Evolutionary conservation across 83 land plant species (phyloP).

Genomic region (Picea abies): DNA sequence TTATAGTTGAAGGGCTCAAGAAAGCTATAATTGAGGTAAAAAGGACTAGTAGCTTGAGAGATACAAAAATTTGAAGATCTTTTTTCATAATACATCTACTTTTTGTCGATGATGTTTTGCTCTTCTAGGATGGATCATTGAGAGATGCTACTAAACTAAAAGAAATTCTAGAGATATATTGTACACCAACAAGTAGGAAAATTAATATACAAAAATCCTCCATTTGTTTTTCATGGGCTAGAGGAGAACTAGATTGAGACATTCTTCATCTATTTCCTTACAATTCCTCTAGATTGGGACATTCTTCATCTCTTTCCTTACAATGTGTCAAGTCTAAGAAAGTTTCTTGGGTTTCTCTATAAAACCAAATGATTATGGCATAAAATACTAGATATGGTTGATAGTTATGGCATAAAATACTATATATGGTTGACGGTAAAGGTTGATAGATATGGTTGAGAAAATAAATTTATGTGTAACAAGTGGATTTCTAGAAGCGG

Average conservation of each 20-base stretch:
- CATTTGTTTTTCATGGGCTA: neutral
- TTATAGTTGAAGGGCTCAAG: too few relatives aligned
- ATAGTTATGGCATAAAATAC: too few relatives aligned
- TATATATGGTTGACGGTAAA: too few relatives aligned
- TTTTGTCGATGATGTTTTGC: neutral
- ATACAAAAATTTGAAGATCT: neutral
- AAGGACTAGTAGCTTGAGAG: neutral
- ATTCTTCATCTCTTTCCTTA: neutral
- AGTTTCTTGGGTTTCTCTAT: neutral
- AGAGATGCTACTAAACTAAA: neutral
- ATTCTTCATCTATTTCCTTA: too few relatives aligned
- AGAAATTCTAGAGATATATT: neutral
- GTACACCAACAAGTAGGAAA: neutral
- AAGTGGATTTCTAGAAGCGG: neutral
- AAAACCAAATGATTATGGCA: neutral
- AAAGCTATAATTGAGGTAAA: neutral
- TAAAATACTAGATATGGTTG: neutral
- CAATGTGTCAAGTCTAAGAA: neutral
- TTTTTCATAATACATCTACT: neutral
- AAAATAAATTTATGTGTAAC: neutral
- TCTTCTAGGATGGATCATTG: neutral
- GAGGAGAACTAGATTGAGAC: neutral
- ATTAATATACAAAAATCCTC: neutral
- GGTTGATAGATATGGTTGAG: too few relatives aligned
- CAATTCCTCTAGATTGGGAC: too few relatives aligned